Conservation (phyloP, 148 eudicot genomes). For the Arctostaphylos glauca region DNA sequence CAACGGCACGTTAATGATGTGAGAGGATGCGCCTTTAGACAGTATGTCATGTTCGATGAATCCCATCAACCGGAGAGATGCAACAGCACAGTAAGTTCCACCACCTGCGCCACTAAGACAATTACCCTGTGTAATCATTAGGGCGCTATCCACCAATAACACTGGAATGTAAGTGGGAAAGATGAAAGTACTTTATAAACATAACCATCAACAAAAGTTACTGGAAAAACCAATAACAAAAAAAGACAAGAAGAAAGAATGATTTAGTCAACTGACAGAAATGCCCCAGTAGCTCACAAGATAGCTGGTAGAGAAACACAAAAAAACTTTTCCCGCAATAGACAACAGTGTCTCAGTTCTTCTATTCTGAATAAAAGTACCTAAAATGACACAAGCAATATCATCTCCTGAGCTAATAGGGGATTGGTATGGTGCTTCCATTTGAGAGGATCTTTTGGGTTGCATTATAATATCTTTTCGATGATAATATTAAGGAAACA, state of each 20-base stretch:
- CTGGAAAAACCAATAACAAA: not conserved
- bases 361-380: not conserved
- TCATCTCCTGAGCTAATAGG: not conserved
- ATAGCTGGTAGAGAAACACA: not conserved
- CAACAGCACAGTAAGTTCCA: slow-evolving; percentile 93
- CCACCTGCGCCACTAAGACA: slow-evolving; percentile 88
- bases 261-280: not conserved
- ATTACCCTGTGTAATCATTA: slow-evolving; percentile 28
- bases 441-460: not conserved
- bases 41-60: slow-evolving; percentile 59
- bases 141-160: not conserved
- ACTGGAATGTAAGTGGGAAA: not conserved
- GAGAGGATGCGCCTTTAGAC: slow-evolving; percentile 38
- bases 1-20: slow-evolving; percentile 55
- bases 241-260: not conserved
- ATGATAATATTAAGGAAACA: not conserved
- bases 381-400: not conserved
- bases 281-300: not conserved
- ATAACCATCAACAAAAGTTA: not conserved
- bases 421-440: not conserved
- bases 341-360: not conserved
- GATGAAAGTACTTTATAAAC: not conserved
- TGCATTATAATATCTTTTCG: not conserved
- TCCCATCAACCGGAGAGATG: slow-evolving; percentile 91
- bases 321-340: not conserved